Percentiles rank a stretch among this genome's conserved stretches.
Conservation (phyloP, 1,139 yeast genomes). For the Suhomyces yuchorum region DNA sequence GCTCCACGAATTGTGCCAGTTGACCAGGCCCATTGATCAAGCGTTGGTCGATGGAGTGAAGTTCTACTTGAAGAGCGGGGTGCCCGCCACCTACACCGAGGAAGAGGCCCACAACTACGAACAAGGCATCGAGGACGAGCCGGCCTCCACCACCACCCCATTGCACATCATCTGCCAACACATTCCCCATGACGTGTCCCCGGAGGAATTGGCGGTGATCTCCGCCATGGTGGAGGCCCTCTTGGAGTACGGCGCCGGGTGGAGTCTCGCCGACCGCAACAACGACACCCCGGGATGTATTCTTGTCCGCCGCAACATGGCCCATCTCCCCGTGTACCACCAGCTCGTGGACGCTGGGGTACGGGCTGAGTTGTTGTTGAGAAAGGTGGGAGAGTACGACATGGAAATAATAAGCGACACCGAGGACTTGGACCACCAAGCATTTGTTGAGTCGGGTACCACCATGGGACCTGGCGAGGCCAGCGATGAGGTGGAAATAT, state of each 20-base stretch:
- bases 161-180: constrained; percentile 64
- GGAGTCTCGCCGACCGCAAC: constrained; percentile 72
- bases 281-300: constrained; percentile 80
- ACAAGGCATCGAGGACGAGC: constrained; percentile 41
- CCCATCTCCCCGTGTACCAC: constrained; percentile 45
- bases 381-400: constrained; percentile 68
- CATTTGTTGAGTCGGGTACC: constrained; percentile 16
- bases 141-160: constrained; percentile 64
- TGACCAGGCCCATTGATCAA: constrained; percentile 58
- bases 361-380: constrained; percentile 77
- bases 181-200: constrained; percentile 47
- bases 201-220: constrained; percentile 51
- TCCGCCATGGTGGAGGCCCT: constrained; percentile 59
- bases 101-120: constrained; percentile 70
- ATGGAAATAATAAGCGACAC: constrained; percentile 40
- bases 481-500: constrained; percentile 12
- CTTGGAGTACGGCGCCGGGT: constrained; percentile 88
- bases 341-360: constrained; percentile 85
- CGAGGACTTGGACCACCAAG: constrained; percentile 28
- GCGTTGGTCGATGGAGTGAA: constrained; percentile 47
- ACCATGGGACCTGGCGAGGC: constrained; percentile 16
- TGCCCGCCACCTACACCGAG: constrained; percentile 80
- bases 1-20: constrained; percentile 66
- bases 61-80: constrained; percentile 56
- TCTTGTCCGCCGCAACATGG: constrained; percentile 52